Evolutionary conservation across 441 rosid genomes (phyloP).

Genomic region (Populus trichocarpa): DNA sequence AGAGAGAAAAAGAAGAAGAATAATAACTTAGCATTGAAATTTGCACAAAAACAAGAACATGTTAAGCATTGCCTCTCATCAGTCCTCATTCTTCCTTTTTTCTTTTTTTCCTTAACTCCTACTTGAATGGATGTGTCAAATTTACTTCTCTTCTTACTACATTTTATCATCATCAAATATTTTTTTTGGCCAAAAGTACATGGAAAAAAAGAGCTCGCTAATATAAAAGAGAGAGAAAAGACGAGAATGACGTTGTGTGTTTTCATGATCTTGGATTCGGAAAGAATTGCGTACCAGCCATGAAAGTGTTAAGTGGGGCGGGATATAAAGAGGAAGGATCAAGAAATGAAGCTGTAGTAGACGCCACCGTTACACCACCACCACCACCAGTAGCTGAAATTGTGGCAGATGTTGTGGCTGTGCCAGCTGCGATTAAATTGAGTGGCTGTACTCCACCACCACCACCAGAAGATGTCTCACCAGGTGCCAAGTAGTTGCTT

Average conservation of each 20-base stretch:
- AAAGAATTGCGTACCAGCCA: constrained; percentile 89
- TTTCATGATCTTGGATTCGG: constrained; percentile 53
- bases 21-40: constrained; percentile 18
- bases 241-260: constrained; percentile 1
- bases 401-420: constrained; percentile 30
- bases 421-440: constrained; percentile 43
- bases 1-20: neutral
- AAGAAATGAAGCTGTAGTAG: constrained; percentile 35
- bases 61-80: constrained; percentile 16
- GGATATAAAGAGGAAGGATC: constrained; percentile 60
- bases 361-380: constrained; percentile 21
- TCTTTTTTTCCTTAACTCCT: neutral
- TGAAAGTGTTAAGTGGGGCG: constrained; percentile 57
- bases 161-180: constrained; percentile 14
- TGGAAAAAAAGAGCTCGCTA: neutral
- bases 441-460: constrained; percentile 33
- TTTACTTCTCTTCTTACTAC: constrained; percentile 13
- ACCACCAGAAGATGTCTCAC: constrained; percentile 38
- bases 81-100: neutral
- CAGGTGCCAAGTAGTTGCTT: constrained; percentile 31
- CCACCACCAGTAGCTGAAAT: constrained; percentile 26
- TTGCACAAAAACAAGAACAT: constrained; percentile 18
- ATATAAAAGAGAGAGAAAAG: constrained; percentile 3
- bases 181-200: constrained; percentile 3
- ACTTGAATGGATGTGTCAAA: constrained; percentile 28